Evolutionary conservation across 257 asterid species (phyloP).

Genomic region (Perilla frutescens): DNA sequence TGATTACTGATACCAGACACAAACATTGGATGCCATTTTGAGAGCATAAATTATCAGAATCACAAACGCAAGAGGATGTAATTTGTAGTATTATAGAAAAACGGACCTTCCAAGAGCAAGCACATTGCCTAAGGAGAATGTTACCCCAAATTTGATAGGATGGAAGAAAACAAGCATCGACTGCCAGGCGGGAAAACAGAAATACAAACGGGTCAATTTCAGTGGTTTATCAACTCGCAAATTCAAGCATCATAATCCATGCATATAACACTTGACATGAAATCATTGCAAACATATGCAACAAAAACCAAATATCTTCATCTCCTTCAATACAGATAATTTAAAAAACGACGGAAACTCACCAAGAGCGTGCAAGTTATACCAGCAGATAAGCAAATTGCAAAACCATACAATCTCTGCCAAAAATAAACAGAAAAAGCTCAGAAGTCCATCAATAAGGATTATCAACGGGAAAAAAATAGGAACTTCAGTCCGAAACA

Average conservation of each 20-base stretch:
- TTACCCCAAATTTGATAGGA: slow-evolving; percentile 94
- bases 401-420: slow-evolving; percentile 94
- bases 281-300: slow-evolving; percentile 3
- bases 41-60: slow-evolving; percentile 11
- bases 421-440: slow-evolving; percentile 24
- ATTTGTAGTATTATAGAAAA: slow-evolving; percentile 10
- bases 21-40: not conserved
- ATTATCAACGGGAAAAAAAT: slow-evolving; percentile 4
- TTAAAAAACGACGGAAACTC: slow-evolving; percentile 27
- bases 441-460: slow-evolving; percentile 8
- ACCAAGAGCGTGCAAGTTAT: slow-evolving; percentile 93
- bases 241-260: slow-evolving; percentile 28
- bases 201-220: slow-evolving; percentile 27
- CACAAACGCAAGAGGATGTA: slow-evolving; percentile 21
- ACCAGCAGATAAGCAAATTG: slow-evolving; percentile 88
- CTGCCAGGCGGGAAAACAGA: slow-evolving; percentile 50
- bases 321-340: not conserved
- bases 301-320: slow-evolving; percentile 11
- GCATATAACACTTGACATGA: slow-evolving; percentile 12
- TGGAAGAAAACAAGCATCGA: slow-evolving; percentile 97
- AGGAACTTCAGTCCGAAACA: slow-evolving; percentile 18
- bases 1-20: slow-evolving; percentile 17
- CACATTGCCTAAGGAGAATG: slow-evolving; percentile 94
- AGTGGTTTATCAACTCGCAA: slow-evolving; percentile 3
- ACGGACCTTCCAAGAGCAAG: slow-evolving; percentile 98